Percentiles rank a stretch among this genome's conserved stretches.
phyloP scores from a whole-genome alignment of 2,329 filamentous ascomycete species.

The Sarocladium kiliense region DNA sequence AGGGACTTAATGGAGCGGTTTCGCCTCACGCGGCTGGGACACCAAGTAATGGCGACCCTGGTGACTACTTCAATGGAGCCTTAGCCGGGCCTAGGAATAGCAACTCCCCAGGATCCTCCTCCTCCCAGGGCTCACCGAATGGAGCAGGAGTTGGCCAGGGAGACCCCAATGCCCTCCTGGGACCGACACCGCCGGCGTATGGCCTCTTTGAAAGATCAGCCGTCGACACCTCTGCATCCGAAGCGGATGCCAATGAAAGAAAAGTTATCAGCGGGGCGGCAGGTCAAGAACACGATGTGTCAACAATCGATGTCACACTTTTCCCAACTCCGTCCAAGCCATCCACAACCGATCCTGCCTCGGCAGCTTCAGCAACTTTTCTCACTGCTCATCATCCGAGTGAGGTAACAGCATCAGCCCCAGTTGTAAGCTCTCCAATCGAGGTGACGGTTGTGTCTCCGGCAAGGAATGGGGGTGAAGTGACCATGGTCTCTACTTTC shows the following conservation, averaged over 20 bases:
- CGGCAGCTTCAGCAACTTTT: background rate
- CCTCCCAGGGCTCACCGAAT: background rate
- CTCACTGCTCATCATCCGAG: background rate
- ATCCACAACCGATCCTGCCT: background rate
- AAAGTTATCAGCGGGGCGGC: background rate
- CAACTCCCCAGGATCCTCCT: background rate
- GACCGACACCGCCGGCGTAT: background rate
- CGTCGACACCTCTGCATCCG: background rate
- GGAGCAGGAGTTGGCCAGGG: background rate
- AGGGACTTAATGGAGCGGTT: background rate
- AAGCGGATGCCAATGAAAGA: background rate
- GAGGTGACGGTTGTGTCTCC: slow-evolving; percentile 5
- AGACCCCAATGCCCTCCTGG: background rate
- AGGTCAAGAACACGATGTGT: background rate
- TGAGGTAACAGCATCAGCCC: background rate
- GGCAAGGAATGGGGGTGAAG: background rate
- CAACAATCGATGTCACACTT: background rate
- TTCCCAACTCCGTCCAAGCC: background rate
- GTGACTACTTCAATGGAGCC: background rate
- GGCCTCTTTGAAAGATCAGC: background rate
- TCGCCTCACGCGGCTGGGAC: background rate
- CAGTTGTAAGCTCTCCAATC: background rate
- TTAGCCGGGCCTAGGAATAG: background rate
- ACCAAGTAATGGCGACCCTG: background rate
- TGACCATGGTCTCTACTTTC: slow-evolving; percentile 2